Evolutionary conservation across 176 grass and related monocot species (phyloP).

Genomic region (Canna indica): DNA sequence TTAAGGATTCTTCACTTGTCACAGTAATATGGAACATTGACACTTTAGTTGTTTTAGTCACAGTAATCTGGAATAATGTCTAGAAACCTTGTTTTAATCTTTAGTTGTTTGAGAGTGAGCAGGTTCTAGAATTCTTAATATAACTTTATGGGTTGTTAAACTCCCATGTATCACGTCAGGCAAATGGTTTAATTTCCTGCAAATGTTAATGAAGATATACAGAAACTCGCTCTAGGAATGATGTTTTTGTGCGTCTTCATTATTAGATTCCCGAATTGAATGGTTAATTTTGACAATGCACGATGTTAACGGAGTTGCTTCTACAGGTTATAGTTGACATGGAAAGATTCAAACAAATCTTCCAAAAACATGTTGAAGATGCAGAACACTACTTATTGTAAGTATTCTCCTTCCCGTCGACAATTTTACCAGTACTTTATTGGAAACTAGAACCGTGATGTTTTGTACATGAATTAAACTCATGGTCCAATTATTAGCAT

Average conservation of each 20-base stretch:
- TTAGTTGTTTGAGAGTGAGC: too few relatives aligned
- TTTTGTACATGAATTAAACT: conserved; percentile 9
- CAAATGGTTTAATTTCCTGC: too few relatives aligned
- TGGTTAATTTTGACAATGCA: neutral
- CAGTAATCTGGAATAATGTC: too few relatives aligned
- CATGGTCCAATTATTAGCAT: neutral
- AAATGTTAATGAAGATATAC: neutral
- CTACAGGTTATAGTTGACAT: conserved; percentile 74
- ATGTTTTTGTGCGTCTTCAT: neutral
- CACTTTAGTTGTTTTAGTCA: too few relatives aligned
- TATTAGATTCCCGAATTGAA: neutral
- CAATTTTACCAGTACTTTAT: neutral
- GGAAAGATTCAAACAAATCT: conserved; percentile 66
- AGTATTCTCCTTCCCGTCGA: conserved; percentile 24
- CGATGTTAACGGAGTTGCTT: neutral
- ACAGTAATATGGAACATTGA: too few relatives aligned
- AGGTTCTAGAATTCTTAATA: too few relatives aligned
- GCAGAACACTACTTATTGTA: conserved; percentile 48
- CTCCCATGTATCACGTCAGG: too few relatives aligned
- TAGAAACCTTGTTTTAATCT: too few relatives aligned
- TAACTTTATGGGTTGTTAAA: too few relatives aligned
- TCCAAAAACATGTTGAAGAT: conserved; percentile 45
- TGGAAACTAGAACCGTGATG: neutral
- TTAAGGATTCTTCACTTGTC: too few relatives aligned
- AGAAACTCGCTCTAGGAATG: neutral